Base-by-base conservation (phyloP, 495 filamentous ascomycete species). In the Cladorrhinum samala region DNA sequence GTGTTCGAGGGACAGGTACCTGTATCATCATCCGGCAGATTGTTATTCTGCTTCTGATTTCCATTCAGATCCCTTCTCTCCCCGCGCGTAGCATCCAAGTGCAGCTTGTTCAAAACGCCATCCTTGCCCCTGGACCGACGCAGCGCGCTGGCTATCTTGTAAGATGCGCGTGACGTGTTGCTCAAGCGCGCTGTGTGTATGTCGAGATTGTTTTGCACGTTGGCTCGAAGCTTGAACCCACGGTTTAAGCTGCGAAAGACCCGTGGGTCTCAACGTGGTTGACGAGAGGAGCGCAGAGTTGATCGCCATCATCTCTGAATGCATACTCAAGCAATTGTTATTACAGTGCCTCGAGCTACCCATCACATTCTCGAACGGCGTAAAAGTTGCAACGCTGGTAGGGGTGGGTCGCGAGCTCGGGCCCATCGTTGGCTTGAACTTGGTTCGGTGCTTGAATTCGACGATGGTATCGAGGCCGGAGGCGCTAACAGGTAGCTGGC, bases 271-370 rank as follows among this genome's bases (percentile, higher is more conserved):
- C 49, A 71, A 51, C 19, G 65, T 71, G 46, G 62, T 62, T 38
- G 74, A 74, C 42, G 73, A 67, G 24, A 70, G 64, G 46, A 80
- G 71, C 52, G 77, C 76, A 21, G 69, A 74, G 54, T 72, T 66
- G 54, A 79, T 74, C 7, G 77, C 75, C 76, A 79, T 79, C 73
- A 78, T 80, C 68, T 78, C 75, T 24, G 72, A 72, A 51, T 80
- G 76, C 74, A 78, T 77, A 20, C 66, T 73, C 19, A 80, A 58
- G 19, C 73, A 72, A 17, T 49, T 63, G 53, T 75, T 76, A n/a
- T n/a, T n/a, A n/a, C n/a, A n/a, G n/a, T n/a, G n/a, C 14, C 66
- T 43, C 2, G 39, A 36, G 45, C 52, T 56, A 43, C 55, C 59
- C 24, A 58, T 53, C 25, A 39, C 52, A 16, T 37, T 30, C 46